Evolutionary conservation across 73 alveolate species (phyloP).

Genomic region (Paramecium tetraurelia): DNA sequence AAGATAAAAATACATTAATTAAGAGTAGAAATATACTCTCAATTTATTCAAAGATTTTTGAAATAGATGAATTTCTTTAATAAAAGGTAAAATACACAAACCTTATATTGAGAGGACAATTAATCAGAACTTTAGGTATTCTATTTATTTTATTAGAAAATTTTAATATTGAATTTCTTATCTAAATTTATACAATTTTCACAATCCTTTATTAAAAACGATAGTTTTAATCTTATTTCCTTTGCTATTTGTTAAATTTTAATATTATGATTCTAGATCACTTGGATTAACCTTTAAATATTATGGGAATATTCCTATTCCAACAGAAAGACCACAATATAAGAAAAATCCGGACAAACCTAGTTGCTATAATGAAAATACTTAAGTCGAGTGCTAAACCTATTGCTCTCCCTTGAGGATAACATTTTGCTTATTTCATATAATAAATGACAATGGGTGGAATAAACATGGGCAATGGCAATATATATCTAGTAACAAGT

Average conservation of each 20-base stretch:
- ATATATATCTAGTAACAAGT: conserved; percentile 9
- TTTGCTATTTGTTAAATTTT: not conserved
- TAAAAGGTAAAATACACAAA: too few species aligned
- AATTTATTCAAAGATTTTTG: too few species aligned
- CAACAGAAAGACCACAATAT: conserved; percentile 39
- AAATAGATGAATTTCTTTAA: too few species aligned
- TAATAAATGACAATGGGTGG: conserved; percentile 12
- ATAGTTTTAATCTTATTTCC: not conserved
- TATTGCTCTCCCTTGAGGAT: not conserved
- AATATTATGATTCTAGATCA: not conserved
- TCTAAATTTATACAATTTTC: not conserved
- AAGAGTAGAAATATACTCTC: too few species aligned
- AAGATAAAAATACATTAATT: too few species aligned
- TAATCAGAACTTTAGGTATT: not conserved
- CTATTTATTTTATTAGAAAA: too few species aligned
- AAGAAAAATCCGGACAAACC: conserved; percentile 19
- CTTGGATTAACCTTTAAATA: conserved; percentile 7
- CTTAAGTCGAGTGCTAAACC: conserved; percentile 14
- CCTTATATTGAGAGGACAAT: not conserved
- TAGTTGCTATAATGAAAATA: not conserved
- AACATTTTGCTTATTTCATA: not conserved
- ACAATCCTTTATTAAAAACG: conserved; percentile 26
- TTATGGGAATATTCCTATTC: conserved; percentile 38
- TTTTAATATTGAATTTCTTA: not conserved
- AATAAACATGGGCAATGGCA: conserved; percentile 8